These are phyloP conservation scores for Arthrocladium fulminans DNA, from an alignment of 2,329 filamentous ascomycete genomes.

Conservation along the genomic window DNA sequence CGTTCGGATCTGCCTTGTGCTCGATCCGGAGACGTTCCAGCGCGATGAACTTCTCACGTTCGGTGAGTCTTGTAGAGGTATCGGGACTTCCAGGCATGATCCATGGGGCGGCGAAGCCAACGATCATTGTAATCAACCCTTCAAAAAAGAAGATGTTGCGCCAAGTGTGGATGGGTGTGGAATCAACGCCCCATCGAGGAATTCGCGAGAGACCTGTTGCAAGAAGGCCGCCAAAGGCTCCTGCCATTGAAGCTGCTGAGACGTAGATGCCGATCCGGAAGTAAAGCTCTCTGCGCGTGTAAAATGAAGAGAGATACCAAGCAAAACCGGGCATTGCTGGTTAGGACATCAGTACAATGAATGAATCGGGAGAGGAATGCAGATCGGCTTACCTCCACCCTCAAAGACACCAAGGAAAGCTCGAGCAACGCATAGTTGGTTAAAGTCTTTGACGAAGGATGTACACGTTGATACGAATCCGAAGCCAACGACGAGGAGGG, in stretches of 20 bases:
- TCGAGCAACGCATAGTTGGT: constrained; percentile 20
- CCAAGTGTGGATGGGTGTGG: constrained; percentile 51
- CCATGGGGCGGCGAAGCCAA: constrained; percentile 47
- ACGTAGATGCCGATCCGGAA: constrained; percentile 49
- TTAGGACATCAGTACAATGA: not conserved
- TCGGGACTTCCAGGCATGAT: constrained; percentile 29
- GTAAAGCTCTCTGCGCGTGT: constrained; percentile 49
- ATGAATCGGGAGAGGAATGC: constrained; percentile 30
- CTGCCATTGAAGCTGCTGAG: constrained; percentile 58
- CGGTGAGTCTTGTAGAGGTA: constrained; percentile 1
- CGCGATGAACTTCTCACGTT: constrained; percentile 27
- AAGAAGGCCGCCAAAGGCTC: constrained; percentile 64
- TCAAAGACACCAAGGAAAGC: constrained; percentile 8
- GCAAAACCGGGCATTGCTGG: constrained; percentile 33
- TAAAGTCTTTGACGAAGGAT: constrained; percentile 18
- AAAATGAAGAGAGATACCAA: constrained; percentile 50
- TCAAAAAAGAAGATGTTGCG: constrained; percentile 57
- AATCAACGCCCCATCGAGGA: constrained; percentile 46
- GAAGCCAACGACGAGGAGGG: constrained; percentile 21
- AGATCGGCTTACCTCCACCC: constrained; percentile 18
- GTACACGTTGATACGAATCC: constrained; percentile 18
- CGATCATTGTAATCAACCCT: constrained; percentile 50
- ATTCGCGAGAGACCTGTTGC: constrained; percentile 48
- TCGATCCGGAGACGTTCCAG: not conserved
- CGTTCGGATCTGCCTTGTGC: constrained; percentile 14